Conservation (phyloP, 2,329 filamentous ascomycete genomes). For the Colletotrichum musicola region DNA sequence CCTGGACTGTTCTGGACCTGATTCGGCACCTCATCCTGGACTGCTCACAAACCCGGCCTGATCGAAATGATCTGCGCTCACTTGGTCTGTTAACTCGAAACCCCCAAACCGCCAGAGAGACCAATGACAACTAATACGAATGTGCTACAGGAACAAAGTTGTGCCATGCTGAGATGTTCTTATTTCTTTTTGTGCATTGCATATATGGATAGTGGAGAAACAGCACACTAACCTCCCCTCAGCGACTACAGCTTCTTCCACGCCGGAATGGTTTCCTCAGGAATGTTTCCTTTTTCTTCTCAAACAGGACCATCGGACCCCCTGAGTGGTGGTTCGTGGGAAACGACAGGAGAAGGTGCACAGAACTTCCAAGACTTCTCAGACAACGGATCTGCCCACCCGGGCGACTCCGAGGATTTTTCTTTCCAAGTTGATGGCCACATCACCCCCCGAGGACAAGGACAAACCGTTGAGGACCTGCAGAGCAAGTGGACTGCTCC, state of each 20-base stretch:
- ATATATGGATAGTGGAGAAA: slow-evolving; percentile 56
- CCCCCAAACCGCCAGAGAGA: slow-evolving; percentile 36
- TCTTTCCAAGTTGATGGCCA: slow-evolving; percentile 62
- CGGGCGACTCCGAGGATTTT: slow-evolving; percentile 68
- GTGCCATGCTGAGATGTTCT: slow-evolving; percentile 56
- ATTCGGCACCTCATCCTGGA: background rate
- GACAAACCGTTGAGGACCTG: slow-evolving; percentile 61
- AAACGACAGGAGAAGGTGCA: slow-evolving; percentile 68
- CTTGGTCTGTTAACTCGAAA: slow-evolving; percentile 53
- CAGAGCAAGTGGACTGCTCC: slow-evolving; percentile 62
- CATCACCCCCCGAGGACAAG: slow-evolving; percentile 65
- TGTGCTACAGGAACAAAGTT: slow-evolving; percentile 67
- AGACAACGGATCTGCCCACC: slow-evolving; percentile 62
- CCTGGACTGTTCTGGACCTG: background rate
- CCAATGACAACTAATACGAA: slow-evolving; percentile 50
- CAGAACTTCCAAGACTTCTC: slow-evolving; percentile 70
- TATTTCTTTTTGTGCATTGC: slow-evolving; percentile 46
- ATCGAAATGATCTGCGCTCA: slow-evolving; percentile 30
- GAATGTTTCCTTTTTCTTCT: slow-evolving; percentile 70
- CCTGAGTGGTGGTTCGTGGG: slow-evolving; percentile 67
- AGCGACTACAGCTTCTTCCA: slow-evolving; percentile 70
- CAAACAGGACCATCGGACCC: slow-evolving; percentile 72
- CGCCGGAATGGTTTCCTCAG: slow-evolving; percentile 62
- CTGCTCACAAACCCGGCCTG: slow-evolving; percentile 12
- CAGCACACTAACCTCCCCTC: slow-evolving; percentile 67